phyloP scores from a whole-genome alignment of 768 basidiomycete species.

The Boletus subparvulus region DNA sequence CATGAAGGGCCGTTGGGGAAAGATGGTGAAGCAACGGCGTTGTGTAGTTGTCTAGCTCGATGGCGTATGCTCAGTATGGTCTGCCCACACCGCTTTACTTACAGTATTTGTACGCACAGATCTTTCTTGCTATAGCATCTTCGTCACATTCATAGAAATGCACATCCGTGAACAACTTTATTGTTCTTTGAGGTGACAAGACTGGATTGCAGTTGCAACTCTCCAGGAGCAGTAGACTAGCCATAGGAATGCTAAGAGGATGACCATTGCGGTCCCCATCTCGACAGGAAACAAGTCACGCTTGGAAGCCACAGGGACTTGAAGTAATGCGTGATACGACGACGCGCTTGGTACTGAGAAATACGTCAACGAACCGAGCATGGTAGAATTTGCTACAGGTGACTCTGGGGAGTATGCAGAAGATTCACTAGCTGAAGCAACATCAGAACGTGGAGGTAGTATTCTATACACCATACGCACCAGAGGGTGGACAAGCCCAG shows the following conservation, averaged over 20 bases:
- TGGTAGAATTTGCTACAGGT: slow-evolving; percentile 20
- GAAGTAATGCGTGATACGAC: slow-evolving; percentile 8
- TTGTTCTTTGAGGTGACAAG: slow-evolving; percentile 26
- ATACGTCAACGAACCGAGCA: slow-evolving; percentile 18
- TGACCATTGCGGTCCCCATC: slow-evolving; percentile 33
- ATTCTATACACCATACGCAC: slow-evolving; percentile 15
- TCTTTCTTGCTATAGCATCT: slow-evolving; percentile 27
- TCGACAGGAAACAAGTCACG: slow-evolving; percentile 36
- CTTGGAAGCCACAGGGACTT: slow-evolving; percentile 36
- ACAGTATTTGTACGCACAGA: slow-evolving; percentile 33
- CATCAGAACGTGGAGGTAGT: slow-evolving; percentile 5
- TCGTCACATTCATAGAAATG: slow-evolving; percentile 5
- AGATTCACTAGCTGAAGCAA: slow-evolving; percentile 3
- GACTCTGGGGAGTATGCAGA: slow-evolving; percentile 12
- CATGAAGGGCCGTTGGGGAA: slow-evolving; percentile 76
- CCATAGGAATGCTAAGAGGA: slow-evolving; percentile 37
- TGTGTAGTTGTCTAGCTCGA: slow-evolving; percentile 59
- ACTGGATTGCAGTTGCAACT: slow-evolving; percentile 21
- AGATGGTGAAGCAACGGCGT: slow-evolving; percentile 64
- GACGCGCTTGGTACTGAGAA: slow-evolving; percentile 19
- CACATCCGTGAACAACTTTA: slow-evolving; percentile 11
- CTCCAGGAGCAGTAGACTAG: slow-evolving; percentile 28
- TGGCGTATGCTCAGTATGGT: slow-evolving; percentile 12
- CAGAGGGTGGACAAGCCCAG: slow-evolving; percentile 30
- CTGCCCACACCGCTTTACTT: slow-evolving; percentile 9